Evolutionary conservation across 2,329 filamentous ascomycete genomes (phyloP).

Genomic region (Fusarium sp.): DNA sequence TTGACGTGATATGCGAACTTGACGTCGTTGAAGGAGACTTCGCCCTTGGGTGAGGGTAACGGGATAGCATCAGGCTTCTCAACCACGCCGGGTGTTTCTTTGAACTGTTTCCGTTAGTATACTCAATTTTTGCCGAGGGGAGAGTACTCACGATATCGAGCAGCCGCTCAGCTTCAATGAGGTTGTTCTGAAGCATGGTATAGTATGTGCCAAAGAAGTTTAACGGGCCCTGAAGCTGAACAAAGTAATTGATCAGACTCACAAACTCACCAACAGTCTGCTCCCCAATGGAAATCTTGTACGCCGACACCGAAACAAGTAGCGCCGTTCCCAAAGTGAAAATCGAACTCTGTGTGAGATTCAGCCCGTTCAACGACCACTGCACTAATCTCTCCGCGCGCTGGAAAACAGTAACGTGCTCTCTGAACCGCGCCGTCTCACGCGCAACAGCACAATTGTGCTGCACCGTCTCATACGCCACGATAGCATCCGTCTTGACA

Average conservation of each 20-base stretch:
- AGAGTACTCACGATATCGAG: slow-evolving; percentile 50
- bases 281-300: slow-evolving; percentile 65
- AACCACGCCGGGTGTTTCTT: slow-evolving; percentile 53
- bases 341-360: slow-evolving; percentile 69
- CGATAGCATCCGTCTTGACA: slow-evolving; percentile 57
- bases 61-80: slow-evolving; percentile 51
- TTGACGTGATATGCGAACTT: slow-evolving; percentile 54
- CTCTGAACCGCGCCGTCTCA: slow-evolving; percentile 65
- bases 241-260: slow-evolving; percentile 64
- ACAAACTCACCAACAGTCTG: slow-evolving; percentile 66
- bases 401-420: slow-evolving; percentile 62
- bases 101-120: slow-evolving; percentile 46
- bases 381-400: slow-evolving; percentile 42
- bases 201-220: slow-evolving; percentile 66
- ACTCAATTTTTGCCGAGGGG: accelerated
- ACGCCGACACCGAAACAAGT: slow-evolving; percentile 68
- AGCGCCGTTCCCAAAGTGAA: slow-evolving; percentile 68
- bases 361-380: slow-evolving; percentile 55
- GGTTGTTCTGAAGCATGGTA: slow-evolving; percentile 55
- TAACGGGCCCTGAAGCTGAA: slow-evolving; percentile 67
- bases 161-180: slow-evolving; percentile 57
- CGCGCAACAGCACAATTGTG: slow-evolving; percentile 69
- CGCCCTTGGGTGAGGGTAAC: slow-evolving; percentile 45
- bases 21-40: slow-evolving; percentile 53
- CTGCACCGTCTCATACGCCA: slow-evolving; percentile 66